phyloP scores from a whole-genome alignment of 306 rosid genomes.

The Hylodesmum podocarpum region DNA sequence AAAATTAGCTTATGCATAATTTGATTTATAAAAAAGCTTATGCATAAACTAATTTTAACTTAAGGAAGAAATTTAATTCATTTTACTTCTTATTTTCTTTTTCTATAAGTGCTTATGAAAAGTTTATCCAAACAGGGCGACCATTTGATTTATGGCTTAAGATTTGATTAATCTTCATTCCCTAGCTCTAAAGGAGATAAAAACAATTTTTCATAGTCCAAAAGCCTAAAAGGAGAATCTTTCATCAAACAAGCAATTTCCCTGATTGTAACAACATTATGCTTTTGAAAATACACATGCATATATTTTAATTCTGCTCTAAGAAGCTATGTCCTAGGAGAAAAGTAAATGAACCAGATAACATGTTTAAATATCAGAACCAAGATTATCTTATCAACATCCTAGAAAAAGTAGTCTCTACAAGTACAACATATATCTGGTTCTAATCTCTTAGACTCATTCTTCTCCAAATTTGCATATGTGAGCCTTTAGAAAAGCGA shows the following conservation, averaged over 20 bases:
- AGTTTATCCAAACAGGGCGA: no score
- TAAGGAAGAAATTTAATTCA: no score
- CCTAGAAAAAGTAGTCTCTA: background rate
- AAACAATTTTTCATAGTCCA: background rate
- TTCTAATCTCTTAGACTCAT: background rate
- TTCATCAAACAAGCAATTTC: background rate
- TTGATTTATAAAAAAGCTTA: no score
- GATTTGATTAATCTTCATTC: constrained; percentile 1
- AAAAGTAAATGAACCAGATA: constrained; percentile 3
- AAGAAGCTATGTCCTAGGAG: background rate
- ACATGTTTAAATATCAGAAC: constrained; percentile 2
- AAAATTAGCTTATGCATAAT: no score
- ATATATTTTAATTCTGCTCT: background rate
- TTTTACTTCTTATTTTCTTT: no score
- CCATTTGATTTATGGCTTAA: background rate
- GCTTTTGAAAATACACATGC: background rate
- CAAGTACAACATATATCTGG: background rate
- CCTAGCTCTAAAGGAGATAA: background rate
- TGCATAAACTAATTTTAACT: no score
- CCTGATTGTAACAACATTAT: background rate
- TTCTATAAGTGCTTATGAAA: no score
- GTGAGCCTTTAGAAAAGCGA: constrained; percentile 4
- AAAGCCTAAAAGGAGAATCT: background rate
- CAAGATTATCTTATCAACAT: background rate
- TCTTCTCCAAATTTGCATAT: background rate